Base-by-base conservation (phyloP, 2,329 filamentous ascomycete species). In the Aureobasidium sp. region DNA sequence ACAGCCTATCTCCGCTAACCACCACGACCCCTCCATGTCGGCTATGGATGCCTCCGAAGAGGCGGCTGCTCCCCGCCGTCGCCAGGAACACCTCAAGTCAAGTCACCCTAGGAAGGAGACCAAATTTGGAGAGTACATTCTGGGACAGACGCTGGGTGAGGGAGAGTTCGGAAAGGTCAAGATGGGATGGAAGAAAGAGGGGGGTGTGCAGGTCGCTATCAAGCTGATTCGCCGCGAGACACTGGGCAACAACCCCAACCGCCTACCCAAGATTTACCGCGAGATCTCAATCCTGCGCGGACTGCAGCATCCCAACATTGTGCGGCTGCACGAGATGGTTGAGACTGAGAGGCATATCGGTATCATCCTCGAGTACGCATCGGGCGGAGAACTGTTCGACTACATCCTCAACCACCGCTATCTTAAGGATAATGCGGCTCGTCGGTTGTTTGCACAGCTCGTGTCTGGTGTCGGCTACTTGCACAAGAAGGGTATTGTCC, bases 81-180 rank as follows among this genome's bases (percentile, higher is more conserved):
- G 84, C 61, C 84, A 86, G 68, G 84, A 87, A 68, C 83, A 85
- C 69, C 82, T 82, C 49, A 76, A 76, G 61, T 73, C 72, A 62
- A 75, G 74, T 49, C 65, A 70, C 17, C 76, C 79, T 22, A 77
- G 82, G 64, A 96, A 95, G 78, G 85, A 88, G 66, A 91, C 88
- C 45, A 92, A 90, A 67, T 97, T 99, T 73, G 93, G 93, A 64
- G 91, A 97, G 66, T 99, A 97, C 75, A 91, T 96, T 64, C 82
- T 99, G 3, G 94, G 94, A 39, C 93, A 96, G 74, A 97, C 93
- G 2, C 87, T 99, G 55, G 94, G 94, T 55, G 94, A 99, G 78
- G 94, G 94, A 65, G 94, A 99, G 76, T 99, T 99, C 73, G 94
- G 94, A 67, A 99, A 99, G 74, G 94, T 99, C 70, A 97, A 97